phyloP scores from a whole-genome alignment of 352 stramenopile species.

The Thraustotheca clavata region DNA sequence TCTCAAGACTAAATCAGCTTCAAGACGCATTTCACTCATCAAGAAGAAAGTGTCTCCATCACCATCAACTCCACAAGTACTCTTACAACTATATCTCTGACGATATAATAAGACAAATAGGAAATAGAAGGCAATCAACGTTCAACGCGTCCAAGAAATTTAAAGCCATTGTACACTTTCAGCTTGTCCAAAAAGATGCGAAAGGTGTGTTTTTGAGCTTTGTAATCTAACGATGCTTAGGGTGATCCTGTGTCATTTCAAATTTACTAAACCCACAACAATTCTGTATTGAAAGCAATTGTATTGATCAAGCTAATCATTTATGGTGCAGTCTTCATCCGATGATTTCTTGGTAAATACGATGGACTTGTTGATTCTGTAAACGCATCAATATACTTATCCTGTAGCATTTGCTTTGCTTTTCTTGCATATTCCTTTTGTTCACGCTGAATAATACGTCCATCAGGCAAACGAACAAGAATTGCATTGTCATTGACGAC shows the following conservation, averaged over 20 bases:
- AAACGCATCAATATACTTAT: constrained; percentile 68
- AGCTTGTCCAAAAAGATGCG: constrained; percentile 5
- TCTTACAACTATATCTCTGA: too few relatives aligned
- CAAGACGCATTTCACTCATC: too few relatives aligned
- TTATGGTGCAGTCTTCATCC: constrained; percentile 24
- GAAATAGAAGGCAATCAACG: not conserved
- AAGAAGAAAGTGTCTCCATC: too few relatives aligned
- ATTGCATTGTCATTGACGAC: constrained; percentile 61
- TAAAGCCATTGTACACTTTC: not conserved
- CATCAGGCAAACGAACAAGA: constrained; percentile 38
- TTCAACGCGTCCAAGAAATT: not conserved
- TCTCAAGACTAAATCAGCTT: too few relatives aligned
- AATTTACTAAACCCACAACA: not conserved
- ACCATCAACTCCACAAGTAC: too few relatives aligned
- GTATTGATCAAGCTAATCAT: not conserved
- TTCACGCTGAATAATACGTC: constrained; percentile 29
- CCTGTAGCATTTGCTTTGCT: constrained; percentile 43
- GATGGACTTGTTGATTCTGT: constrained; percentile 60
- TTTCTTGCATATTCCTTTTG: constrained; percentile 63
- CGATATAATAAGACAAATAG: too few relatives aligned
- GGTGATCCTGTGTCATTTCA: not conserved
- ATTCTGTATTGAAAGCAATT: not conserved
- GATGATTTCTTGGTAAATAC: constrained; percentile 73
- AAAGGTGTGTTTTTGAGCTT: not conserved
- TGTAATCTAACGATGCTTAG: not conserved